Evolutionary conservation across 1,284 basidiomycete genomes (phyloP), one percentile per base, ranked within the genome.

Genomic region (Moesziomyces parantarcticus): DNA sequence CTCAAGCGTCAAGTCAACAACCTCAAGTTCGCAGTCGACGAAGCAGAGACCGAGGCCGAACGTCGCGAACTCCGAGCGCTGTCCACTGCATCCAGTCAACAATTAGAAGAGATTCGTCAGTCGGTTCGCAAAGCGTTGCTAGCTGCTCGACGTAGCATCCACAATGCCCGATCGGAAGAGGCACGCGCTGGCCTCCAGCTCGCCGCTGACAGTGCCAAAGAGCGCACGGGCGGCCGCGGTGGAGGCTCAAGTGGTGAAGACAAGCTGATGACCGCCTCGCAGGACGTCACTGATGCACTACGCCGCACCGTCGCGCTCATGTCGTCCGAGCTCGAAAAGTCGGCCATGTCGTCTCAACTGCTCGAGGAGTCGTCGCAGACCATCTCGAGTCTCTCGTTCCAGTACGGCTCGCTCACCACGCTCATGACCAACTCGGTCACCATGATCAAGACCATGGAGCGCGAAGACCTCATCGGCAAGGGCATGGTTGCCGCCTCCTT

Each of bases 401-500:
- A 79, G 53, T 83, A 83, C 57, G 72, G 71, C 5, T 77, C 77
- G 14, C 77, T 83, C 34, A 56, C 59, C 25, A 67, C 76, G 13
- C 57, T 83, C 26, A 67, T 83, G 62, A 54, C 60, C 20, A 76
- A 78, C 44, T 82, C 80, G n/a, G 67, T 61, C 11, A 56, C 68
- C 14, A 58, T 83, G 43, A 79, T 83, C 65, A 71, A 70, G 48
- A 78, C 78, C 42, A 82, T 83, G 81, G 81, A 83, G 61, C 54
- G 81, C 6, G 75, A 76, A 14, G 82, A 83, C 61, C 53, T 80
- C 41, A 62, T 68, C 22, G 81, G 82, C 36, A 65, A 71, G 23
- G 61, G 58, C 16, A 73, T 82, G 57, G 64, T 83, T 13, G 57
- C 68, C 9, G 58, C 47, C 2, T 62, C 73, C 6, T 73, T 81